These are phyloP conservation scores for Pseudocercospora ulei DNA, from an alignment of 2,329 filamentous ascomycete species.

Conservation along the genomic window DNA sequence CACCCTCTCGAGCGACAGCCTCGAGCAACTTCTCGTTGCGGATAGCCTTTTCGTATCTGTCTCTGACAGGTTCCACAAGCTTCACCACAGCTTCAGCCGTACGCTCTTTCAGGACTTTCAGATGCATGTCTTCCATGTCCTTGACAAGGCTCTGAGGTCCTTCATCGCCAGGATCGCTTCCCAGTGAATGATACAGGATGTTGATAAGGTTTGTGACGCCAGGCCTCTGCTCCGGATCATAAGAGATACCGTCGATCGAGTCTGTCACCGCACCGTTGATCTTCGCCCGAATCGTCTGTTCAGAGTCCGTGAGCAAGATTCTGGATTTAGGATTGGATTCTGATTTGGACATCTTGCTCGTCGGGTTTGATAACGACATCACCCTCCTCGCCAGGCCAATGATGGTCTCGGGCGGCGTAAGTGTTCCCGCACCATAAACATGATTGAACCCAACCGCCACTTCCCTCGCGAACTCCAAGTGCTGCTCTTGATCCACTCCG, in stretches of 20 bases:
- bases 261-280: conserved; percentile 70
- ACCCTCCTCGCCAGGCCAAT: conserved; percentile 73
- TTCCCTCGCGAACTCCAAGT: conserved; percentile 84
- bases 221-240: conserved; percentile 59
- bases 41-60: conserved; percentile 49
- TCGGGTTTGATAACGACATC: conserved; percentile 76
- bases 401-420: conserved; percentile 60
- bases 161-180: conserved; percentile 21
- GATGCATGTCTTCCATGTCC: conserved; percentile 39
- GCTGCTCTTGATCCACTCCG: conserved; percentile 88
- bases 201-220: conserved; percentile 82
- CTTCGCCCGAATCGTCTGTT: conserved; percentile 56
- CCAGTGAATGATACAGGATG: conserved; percentile 55
- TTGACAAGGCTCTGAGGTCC: conserved; percentile 39
- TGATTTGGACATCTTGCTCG: conserved; percentile 91
- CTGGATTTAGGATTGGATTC: conserved; percentile 60
- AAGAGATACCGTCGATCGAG: conserved; percentile 56
- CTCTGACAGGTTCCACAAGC: conserved; percentile 48
- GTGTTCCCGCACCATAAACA: conserved; percentile 49
- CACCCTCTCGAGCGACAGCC: conserved; percentile 47
- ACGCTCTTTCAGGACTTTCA: conserved; percentile 54
- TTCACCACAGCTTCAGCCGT: conserved; percentile 51
- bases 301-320: conserved; percentile 69
- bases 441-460: conserved; percentile 82
- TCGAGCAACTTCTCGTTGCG: conserved; percentile 47